Evolutionary conservation across 2,329 filamentous ascomycete genomes (phyloP), one percentile per base, ranked within the genome.

Genomic region (Alternaria tenuissima): DNA sequence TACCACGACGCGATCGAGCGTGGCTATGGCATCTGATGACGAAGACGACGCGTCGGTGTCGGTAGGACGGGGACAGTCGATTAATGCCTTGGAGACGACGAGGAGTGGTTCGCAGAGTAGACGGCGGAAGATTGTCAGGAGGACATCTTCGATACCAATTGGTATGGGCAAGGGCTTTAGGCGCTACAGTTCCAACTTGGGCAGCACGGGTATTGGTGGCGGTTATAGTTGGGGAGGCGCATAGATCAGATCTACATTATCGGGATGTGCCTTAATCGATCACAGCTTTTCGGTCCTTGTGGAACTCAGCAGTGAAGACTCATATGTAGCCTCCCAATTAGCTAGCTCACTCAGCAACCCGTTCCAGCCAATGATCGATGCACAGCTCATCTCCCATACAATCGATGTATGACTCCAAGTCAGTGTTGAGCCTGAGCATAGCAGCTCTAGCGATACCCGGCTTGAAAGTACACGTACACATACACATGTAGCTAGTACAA

Each of bases 81-180:
- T 57, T n/a, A 63, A 61, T 8, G 62, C 62, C 8, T 39, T 71
- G 53, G 55, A 57, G 8, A 41, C 64, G 4, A 57, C 55, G 12
- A 62, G 67, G 26, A 72, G 68, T 32, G 72, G 73, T 42, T 76
- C 75, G 8, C 69, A 78, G 5, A 73, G 77, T 34, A 73, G 73
- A 47, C 72, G 73, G n/a, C 71, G 71, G 18, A 71, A 72, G 36
- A 64, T 61, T 24, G 62, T 79, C 7, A 70, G 76, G 55, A 76
- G 81, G 56, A 76, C 73, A 46, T 79, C 78, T 3, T 81, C 79
- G 1, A 78, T 81, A 30, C 82, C 82, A 0, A 75, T 83, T 34
- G 82, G 82, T 1, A 81, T 83, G 80, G 81, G 81, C 2, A 57
- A 72, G 12, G 81, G 81, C 0, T 81, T 83, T 46, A 74, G 80